Base-by-base conservation (phyloP, 352 stramenopile species). In the Globisporangium nodosum region DNA sequence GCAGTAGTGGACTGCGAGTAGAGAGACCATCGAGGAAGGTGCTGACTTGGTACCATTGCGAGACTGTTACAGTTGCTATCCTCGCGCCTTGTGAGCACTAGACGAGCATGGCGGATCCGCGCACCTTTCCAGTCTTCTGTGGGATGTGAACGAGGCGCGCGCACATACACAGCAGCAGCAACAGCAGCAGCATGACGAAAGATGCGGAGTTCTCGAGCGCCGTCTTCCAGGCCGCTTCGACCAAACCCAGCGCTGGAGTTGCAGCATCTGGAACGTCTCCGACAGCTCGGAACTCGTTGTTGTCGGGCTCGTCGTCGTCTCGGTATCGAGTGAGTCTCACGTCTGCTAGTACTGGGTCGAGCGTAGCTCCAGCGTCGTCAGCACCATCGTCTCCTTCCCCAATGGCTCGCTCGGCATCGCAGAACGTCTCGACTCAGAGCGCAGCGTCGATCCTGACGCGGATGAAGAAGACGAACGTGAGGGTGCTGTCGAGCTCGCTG, bases 391-490 rank as follows among this genome's bases (percentile, higher is more conserved):
- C 49, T 0, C 21, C 43, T 3, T 42, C 46, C 0, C 45, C 49
- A 5, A 58, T 48, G 12, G 16, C 56, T 13, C 50, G 45, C 15
- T 68, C 59, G 1, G 39, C 50, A 18, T 63, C 63, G 9, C 49
- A 63, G 16, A 49, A 54, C 6, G 21, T 68, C 4, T 60, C 54
- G n/a, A 16, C 61, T 12, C 16, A 66, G 11, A 69, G 63, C 9
- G 49, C 60, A 5, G 51, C 61, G 31, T 64, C 63, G 24, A 30
- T 76, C 8, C 49, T 76, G n/a, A 49, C 60, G 42, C 57, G 56
- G n/a, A 63, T 74, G 57, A 73, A 61, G 54, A 73, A 70, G 46
- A 68, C 59, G 21, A 52, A 39, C 15, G 16, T 27, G 47, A 31
- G 40, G 21, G 24, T 52, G 24, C 27, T 58, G 8, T 58, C 42